A percentile compares a stretch with the other conserved stretches of the same genome.
Evolutionary conservation across 2,329 filamentous ascomycete species (phyloP).

Genomic region (Endoconidiophora laricicola): DNA sequence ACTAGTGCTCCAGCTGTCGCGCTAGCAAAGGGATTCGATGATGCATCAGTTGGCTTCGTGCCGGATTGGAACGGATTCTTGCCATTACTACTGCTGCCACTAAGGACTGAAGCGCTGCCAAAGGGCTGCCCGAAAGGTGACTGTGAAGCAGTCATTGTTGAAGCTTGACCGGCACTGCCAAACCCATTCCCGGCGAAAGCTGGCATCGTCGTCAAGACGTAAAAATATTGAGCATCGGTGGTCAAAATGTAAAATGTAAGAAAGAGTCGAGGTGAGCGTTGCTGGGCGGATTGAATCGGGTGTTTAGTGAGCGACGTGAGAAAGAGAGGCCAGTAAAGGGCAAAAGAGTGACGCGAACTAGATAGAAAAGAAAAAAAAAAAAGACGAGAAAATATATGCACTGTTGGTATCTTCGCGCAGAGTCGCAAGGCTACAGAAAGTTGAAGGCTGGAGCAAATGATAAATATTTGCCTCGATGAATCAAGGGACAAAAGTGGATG

Average conservation of each 20-base stretch:
- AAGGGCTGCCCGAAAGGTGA: conserved; percentile 10
- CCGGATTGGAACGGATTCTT: conserved; percentile 6
- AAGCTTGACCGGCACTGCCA: conserved; percentile 1
- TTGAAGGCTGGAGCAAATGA: neutral
- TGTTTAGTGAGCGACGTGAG: neutral
- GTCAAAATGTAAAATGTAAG: neutral
- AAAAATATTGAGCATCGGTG: neutral
- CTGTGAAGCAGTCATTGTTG: conserved; percentile 4
- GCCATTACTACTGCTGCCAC: neutral
- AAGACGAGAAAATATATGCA: neutral
- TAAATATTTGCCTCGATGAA: too few species aligned
- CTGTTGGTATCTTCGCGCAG: too few species aligned
- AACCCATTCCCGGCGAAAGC: conserved; percentile 11
- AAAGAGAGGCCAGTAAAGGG: neutral
- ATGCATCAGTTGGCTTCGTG: neutral
- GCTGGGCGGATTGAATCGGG: too few species aligned
- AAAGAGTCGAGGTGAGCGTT: too few species aligned
- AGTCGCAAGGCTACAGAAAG: too few species aligned
- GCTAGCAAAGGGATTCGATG: conserved; percentile 8
- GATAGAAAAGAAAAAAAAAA: neutral
- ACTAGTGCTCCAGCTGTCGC: neutral
- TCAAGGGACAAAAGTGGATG: neutral
- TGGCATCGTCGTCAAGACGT: conserved; percentile 4
- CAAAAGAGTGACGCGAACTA: neutral
- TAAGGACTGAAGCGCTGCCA: conserved; percentile 1